Percentiles rank a stretch among this genome's conserved stretches.
Conservation (phyloP, 495 filamentous ascomycete genomes). For the Aspergillus steynii region DNA sequence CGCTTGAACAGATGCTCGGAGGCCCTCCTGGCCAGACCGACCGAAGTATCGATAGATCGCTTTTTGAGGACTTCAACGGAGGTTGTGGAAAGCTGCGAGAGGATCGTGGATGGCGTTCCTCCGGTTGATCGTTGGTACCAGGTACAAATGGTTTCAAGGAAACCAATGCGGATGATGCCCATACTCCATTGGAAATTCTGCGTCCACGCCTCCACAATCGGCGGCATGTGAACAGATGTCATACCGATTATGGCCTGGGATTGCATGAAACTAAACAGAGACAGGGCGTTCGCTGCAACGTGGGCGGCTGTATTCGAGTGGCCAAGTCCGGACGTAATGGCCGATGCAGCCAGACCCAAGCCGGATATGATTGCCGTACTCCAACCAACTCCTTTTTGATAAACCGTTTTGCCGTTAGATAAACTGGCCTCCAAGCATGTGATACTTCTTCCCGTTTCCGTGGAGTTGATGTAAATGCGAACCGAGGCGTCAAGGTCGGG, state of each 20-base stretch:
- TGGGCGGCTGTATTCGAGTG: slow-evolving; percentile 97
- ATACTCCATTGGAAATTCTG: slow-evolving; percentile 99
- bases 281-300: slow-evolving; percentile 88
- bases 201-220: slow-evolving; percentile 90
- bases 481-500: slow-evolving; percentile 89
- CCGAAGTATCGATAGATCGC: slow-evolving; percentile 45
- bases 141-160: slow-evolving; percentile 84
- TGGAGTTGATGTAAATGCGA: slow-evolving; percentile 71
- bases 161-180: slow-evolving; percentile 88
- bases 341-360: slow-evolving; percentile 78
- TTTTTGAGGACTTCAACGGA: slow-evolving; percentile 80
- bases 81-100: slow-evolving; percentile 68
- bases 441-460: slow-evolving; percentile 60
- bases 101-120: slow-evolving; percentile 77
- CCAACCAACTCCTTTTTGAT: slow-evolving; percentile 89
- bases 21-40: slow-evolving; percentile 47
- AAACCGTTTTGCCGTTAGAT: slow-evolving; percentile 91
- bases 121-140: slow-evolving; percentile 98
- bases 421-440: slow-evolving; percentile 88
- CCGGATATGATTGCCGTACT: slow-evolving; percentile 82
- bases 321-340: slow-evolving; percentile 77
- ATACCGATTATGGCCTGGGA: slow-evolving; percentile 94
- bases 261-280: slow-evolving; percentile 94
- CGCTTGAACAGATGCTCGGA: slow-evolving; percentile 50
- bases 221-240: slow-evolving; percentile 80